Conservation (phyloP, 441 rosid species). For the Theobroma grandiflorum region DNA sequence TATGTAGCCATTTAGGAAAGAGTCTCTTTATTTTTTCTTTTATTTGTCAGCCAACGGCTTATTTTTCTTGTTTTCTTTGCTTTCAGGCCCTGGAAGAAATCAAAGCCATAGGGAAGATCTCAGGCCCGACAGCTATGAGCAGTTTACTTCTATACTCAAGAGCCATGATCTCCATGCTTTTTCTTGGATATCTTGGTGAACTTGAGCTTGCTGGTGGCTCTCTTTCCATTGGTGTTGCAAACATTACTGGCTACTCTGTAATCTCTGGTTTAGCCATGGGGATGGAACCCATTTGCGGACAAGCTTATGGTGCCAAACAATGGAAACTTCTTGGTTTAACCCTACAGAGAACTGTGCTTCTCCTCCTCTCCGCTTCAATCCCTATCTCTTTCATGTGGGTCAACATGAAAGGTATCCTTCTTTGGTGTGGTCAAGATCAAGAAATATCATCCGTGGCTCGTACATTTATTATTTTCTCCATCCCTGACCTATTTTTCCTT, state of each 20-base stretch:
- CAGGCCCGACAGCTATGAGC: conserved; percentile 84
- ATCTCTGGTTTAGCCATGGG: conserved; percentile 98
- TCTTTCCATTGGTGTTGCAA: conserved; percentile 91
- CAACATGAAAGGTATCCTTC: conserved; percentile 71
- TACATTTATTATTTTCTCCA: conserved; percentile 72
- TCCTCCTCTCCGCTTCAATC: conserved; percentile 78
- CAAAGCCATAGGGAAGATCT: conserved; percentile 85
- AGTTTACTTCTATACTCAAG: conserved; percentile 89
- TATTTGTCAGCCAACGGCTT: background rate
- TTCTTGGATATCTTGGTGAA: conserved; percentile 94
- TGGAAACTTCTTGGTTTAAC: conserved; percentile 91
- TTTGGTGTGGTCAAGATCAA: conserved; percentile 85
- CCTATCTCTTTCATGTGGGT: conserved; percentile 91
- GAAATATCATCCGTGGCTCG: conserved; percentile 83
- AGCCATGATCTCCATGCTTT: conserved; percentile 96
- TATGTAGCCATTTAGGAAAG: background rate
- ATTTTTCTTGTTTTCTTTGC: conserved; percentile 24
- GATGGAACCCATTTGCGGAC: conserved; percentile 99
- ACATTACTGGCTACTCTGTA: conserved; percentile 97
- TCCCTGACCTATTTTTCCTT: conserved; percentile 91
- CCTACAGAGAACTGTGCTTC: conserved; percentile 92
- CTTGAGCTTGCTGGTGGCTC: conserved; percentile 97
- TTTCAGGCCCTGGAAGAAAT: conserved; percentile 83
- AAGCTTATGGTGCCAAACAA: conserved; percentile 95
- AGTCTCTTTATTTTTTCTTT: background rate